Conservation (phyloP, 2,329 filamentous ascomycete genomes). For the Fusarium solani-melongenae region DNA sequence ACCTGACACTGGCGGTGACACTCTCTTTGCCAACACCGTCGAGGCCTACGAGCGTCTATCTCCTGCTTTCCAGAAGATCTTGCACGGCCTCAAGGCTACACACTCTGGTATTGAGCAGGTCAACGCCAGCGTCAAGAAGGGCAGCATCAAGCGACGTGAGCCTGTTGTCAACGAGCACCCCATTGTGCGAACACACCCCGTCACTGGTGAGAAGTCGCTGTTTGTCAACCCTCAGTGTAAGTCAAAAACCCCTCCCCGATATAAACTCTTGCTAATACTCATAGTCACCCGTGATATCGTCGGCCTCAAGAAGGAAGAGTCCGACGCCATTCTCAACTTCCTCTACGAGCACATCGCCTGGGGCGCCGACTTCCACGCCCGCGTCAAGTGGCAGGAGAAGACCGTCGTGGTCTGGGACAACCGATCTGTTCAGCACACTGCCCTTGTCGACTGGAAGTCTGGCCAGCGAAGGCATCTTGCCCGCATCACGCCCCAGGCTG, state of each 20-base stretch:
- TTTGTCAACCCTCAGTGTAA: slow-evolving; percentile 86
- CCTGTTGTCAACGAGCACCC: slow-evolving; percentile 81
- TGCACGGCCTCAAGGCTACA: slow-evolving; percentile 83
- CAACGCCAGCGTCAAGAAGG: slow-evolving; percentile 72
- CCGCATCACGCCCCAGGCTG: slow-evolving; percentile 85
- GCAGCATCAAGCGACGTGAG: slow-evolving; percentile 79
- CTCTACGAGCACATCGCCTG: slow-evolving; percentile 66
- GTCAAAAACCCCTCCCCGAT: slow-evolving; percentile 39
- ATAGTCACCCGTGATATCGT: slow-evolving; percentile 83
- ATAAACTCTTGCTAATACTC: background rate
- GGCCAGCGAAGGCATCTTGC: slow-evolving; percentile 83
- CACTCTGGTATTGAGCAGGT: slow-evolving; percentile 89
- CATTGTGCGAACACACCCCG: slow-evolving; percentile 82
- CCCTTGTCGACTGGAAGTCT: slow-evolving; percentile 83
- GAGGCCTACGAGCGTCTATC: slow-evolving; percentile 86
- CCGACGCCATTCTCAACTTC: slow-evolving; percentile 79
- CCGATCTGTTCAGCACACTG: slow-evolving; percentile 81
- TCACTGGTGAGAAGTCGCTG: slow-evolving; percentile 84
- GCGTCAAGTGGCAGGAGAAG: slow-evolving; percentile 81
- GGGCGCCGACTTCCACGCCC: slow-evolving; percentile 74
- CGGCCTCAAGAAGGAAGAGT: slow-evolving; percentile 88
- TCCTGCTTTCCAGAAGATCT: slow-evolving; percentile 79
- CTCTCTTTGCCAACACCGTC: slow-evolving; percentile 81
- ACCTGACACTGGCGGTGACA: slow-evolving; percentile 84
- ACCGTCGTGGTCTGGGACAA: slow-evolving; percentile 92